Base-by-base conservation (phyloP, 2,329 filamentous ascomycete genomes). In the Lasiodiplodia hormozganensis region DNA sequence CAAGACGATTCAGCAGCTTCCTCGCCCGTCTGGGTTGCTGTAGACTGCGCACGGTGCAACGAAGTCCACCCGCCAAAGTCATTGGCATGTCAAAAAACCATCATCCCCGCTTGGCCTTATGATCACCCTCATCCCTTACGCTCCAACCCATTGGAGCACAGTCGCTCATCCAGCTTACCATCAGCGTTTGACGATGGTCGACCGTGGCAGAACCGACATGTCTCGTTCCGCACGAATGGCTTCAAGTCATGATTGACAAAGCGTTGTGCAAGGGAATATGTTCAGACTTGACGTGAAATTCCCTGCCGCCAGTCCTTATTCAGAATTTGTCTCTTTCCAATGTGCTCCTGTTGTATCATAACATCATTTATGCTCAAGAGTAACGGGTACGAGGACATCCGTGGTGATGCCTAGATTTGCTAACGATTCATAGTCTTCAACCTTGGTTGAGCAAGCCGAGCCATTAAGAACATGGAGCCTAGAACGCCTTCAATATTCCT, bases 81-180 rank as follows among this genome's bases (percentile, higher is more conserved):
- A 5, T n/a, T 64, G 12, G 28, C 28, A 8, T 64, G 60, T 12
- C n/a, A 36, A 52, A 52, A 31, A 34, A 52, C 47, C n/a, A 25
- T 28, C 11, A 40, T 64, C 10, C 47, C 47, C 6, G 25, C 31
- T 4, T 68, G 65, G 65, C 65, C 65, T 16, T 68, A 52, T 16
- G 54, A 68, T 21, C 65, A 68, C 16, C 65, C 65, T 4, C 65
- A 68, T 43, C 65, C 65, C 7, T 21, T 68, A 31, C 65, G 65
- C 18, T 68, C 65, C 14, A 68, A 68, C 43, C 65, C 65, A n/a
- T 54, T 11, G 31, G 54, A 40, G 14, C 47, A 49, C 31, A 58
- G 49, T 40, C 65, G 65, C 5, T 38, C 65, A 16, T 12, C 28
- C 21, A n/a, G 53, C 40, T n/a, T 12, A 21, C 53, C 65, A 25